These are phyloP conservation scores for Aaosphaeria arxii DNA, from an alignment of 2,329 filamentous ascomycete genomes.

Conservation along the genomic window DNA sequence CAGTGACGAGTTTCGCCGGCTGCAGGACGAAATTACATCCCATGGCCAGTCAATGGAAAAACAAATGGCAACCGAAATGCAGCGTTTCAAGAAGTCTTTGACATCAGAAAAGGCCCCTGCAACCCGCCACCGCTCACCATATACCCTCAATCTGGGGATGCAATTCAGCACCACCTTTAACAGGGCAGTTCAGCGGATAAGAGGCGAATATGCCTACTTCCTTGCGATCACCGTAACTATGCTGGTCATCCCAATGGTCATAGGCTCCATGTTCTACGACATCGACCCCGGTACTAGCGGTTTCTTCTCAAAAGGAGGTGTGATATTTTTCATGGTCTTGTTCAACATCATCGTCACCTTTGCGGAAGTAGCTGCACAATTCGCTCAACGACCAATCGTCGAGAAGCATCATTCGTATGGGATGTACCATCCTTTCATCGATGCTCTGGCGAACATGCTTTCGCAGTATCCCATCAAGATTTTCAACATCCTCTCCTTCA, in stretches of 20 bases:
- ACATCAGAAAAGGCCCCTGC: not conserved
- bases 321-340: constrained; percentile 61
- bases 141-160: not conserved
- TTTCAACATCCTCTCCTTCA: constrained; percentile 56
- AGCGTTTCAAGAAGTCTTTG: not conserved
- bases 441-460: constrained; percentile 66
- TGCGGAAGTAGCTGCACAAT: constrained; percentile 57
- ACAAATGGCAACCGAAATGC: not conserved
- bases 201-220: not conserved
- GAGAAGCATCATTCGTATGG: constrained; percentile 81
- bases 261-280: constrained; percentile 5
- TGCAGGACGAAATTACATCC: not conserved
- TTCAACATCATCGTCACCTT: constrained; percentile 61
- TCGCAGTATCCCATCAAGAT: constrained; percentile 50
- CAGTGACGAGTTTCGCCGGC: not conserved
- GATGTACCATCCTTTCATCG: constrained; percentile 78
- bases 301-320: constrained; percentile 60
- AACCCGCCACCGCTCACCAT: not conserved
- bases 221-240: not conserved
- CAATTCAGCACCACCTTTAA: not conserved
- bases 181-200: not conserved
- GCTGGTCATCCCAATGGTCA: not conserved
- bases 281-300: constrained; percentile 1
- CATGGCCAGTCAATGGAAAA: not conserved
- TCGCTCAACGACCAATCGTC: constrained; percentile 68